These are phyloP conservation scores for Eucalyptus regnans DNA, from an alignment of 345 rosid genomes.

Conservation along the genomic window DNA sequence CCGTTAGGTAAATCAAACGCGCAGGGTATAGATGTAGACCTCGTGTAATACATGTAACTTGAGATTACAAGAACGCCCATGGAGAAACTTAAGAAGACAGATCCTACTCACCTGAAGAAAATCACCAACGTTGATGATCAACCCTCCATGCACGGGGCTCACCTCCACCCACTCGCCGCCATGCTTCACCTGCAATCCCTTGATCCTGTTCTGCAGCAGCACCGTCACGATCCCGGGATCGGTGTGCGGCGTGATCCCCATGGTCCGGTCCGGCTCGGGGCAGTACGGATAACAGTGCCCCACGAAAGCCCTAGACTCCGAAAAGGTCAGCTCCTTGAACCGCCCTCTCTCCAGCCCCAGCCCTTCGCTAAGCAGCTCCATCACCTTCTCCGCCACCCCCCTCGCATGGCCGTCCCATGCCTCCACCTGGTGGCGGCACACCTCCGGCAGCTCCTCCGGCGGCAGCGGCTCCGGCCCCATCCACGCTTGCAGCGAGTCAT, in stretches of 20 bases:
- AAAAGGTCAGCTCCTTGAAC: slow-evolving; percentile 9
- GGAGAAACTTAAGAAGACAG: neutral
- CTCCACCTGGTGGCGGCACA: slow-evolving; percentile 3
- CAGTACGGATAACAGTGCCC: slow-evolving; percentile 20
- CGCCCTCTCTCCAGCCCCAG: slow-evolving; percentile 8
- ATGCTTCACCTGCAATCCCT: slow-evolving; percentile 23
- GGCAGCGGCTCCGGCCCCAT: neutral
- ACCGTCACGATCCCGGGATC: slow-evolving; percentile 13
- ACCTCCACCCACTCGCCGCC: slow-evolving; percentile 18
- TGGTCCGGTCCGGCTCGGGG: slow-evolving; percentile 19
- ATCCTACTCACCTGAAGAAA: slow-evolving; percentile 11
- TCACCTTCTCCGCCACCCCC: slow-evolving; percentile 17
- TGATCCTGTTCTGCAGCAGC: slow-evolving; percentile 5
- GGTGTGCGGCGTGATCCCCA: slow-evolving; percentile 17
- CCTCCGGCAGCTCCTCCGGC: slow-evolving; percentile 13
- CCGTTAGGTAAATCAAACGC: neutral
- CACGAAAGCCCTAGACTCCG: neutral
- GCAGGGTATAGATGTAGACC: neutral
- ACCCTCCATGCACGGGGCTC: slow-evolving; percentile 8
- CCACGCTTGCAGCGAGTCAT: slow-evolving; percentile 14
- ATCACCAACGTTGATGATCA: slow-evolving; percentile 21
- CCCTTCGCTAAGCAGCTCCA: slow-evolving; percentile 29
- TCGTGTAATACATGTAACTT: too few relatives aligned
- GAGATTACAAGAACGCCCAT: neutral
- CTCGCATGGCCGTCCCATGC: slow-evolving; percentile 10